Percentiles rank a stretch among this genome's conserved stretches.
Evolutionary conservation across 108 stramenopile genomes (phyloP).

Genomic region (Mediolabrus comicus): DNA sequence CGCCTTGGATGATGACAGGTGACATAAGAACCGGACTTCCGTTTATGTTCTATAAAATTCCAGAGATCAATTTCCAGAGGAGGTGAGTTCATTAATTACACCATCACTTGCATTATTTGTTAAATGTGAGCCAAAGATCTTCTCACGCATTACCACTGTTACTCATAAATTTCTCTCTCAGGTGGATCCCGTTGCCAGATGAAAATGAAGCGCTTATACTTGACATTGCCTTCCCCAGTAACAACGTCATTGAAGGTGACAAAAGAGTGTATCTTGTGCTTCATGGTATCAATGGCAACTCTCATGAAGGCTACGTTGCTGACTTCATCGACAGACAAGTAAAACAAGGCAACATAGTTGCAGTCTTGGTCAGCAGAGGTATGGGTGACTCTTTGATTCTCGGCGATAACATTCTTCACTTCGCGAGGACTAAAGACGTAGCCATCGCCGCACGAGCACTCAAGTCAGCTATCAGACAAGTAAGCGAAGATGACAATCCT

Average conservation of each 20-base stretch:
- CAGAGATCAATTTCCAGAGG: conserved; percentile 37
- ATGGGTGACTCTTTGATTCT: conserved; percentile 76
- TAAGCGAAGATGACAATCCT: neutral
- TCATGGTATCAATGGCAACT: conserved; percentile 90
- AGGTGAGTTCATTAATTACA: conserved; percentile 3
- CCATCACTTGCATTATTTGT: neutral
- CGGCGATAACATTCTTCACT: conserved; percentile 73
- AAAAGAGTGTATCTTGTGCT: conserved; percentile 80
- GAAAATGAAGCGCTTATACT: conserved; percentile 73
- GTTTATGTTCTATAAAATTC: conserved; percentile 55
- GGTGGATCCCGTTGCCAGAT: conserved; percentile 53
- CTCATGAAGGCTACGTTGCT: conserved; percentile 76
- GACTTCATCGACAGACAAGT: conserved; percentile 67
- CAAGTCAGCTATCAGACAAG: conserved; percentile 39
- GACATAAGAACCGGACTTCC: conserved; percentile 78
- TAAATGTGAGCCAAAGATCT: neutral
- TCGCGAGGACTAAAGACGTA: conserved; percentile 79
- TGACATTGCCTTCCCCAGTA: conserved; percentile 72
- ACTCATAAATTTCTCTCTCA: neutral
- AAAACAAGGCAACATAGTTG: conserved; percentile 52
- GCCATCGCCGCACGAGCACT: conserved; percentile 60
- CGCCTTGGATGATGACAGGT: conserved; percentile 76
- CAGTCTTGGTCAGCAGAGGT: conserved; percentile 84
- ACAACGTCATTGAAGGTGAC: conserved; percentile 41
- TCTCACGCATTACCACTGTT: neutral